Base-by-base conservation (phyloP, 2,329 filamentous ascomycete genomes). In the Botrytis deweyae region DNA sequence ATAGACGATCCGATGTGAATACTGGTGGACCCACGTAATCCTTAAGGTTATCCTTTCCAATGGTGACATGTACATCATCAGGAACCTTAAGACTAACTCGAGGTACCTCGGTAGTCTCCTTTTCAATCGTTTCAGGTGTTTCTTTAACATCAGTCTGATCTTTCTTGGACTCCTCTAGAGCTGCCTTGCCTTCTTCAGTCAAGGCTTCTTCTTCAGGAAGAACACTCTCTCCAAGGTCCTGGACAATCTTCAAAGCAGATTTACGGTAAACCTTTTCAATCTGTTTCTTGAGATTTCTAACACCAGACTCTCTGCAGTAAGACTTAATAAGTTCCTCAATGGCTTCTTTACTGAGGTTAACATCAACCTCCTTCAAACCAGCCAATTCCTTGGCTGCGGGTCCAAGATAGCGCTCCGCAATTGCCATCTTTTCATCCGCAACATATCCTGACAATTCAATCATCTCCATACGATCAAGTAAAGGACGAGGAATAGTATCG, bases 251-350 rank as follows among this genome's bases (percentile, higher is more conserved):
- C 76, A 99, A 87, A 0, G 96, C 97, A 22, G 95, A 94, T 84
- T 99, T 99, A 74, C 96, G 91, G 84, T 98, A 99, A 4, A 99
- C 94, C 86, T 99, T 99, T 83, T 99, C 96, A 76, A 99, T 99
- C 83, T 98, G 95, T 86, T 99, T 98, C 88, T 99, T 99, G 75
- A 99, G 85, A 81, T 99, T 99, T 77, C 96, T 92, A 14, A 99
- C 97, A 79, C 96, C 96, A 62, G 94, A 97, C 84, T 99, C 96
- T 62, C 96, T 93, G 84, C 95, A 98, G 85, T 99, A 99, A 38
- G 94, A 97, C 85, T 98, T 98, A 86, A 99, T 99, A 63, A 99
- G 88, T 83, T 99, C 96, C 80, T 96, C 92, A 63, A 99, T 97
- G 20, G 95, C 97, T 74, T 93, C 92, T 78, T 94, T 91, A 75